Conservation (phyloP, 257 asterid genomes). For the Gynochthodes officinalis region DNA sequence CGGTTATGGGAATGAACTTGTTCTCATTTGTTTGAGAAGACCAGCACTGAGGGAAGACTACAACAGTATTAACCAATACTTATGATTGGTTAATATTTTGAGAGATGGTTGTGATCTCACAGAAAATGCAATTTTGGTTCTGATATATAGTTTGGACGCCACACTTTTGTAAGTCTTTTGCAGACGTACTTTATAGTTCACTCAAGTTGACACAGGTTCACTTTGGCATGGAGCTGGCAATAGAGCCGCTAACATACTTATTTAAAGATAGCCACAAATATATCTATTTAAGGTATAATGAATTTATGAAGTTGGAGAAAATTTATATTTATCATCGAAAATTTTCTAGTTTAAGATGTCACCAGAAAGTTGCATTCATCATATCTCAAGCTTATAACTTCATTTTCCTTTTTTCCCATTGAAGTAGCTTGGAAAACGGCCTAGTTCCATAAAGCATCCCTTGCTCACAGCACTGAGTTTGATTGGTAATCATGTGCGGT, state of each 20-base stretch:
- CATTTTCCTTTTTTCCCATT: too few relatives aligned
- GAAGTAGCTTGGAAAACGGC: too few relatives aligned
- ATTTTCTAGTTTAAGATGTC: too few relatives aligned
- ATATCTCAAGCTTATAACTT: too few relatives aligned
- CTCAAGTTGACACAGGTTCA: slow-evolving; percentile 15
- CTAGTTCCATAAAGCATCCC: too few relatives aligned
- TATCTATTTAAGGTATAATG: too few relatives aligned
- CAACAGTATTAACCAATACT: not conserved
- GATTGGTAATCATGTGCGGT: too few relatives aligned
- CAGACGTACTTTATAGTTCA: not conserved
- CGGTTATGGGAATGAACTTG: not conserved
- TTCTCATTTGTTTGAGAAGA: not conserved
- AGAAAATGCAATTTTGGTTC: slow-evolving; percentile 8
- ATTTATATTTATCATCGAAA: too few relatives aligned
- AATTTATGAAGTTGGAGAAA: too few relatives aligned
- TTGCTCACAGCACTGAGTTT: too few relatives aligned
- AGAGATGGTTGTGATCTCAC: slow-evolving; percentile 1
- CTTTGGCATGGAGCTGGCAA: not conserved
- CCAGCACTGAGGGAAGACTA: not conserved
- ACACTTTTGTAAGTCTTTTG: not conserved
- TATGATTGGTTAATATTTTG: slow-evolving; percentile 1
- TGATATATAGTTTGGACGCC: not conserved
- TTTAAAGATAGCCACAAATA: too few relatives aligned
- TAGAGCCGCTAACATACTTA: not conserved
- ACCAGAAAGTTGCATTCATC: too few relatives aligned